phyloP scores from a whole-genome alignment of 192 early-diverging fungal species.

The Backusella psychrophila region DNA sequence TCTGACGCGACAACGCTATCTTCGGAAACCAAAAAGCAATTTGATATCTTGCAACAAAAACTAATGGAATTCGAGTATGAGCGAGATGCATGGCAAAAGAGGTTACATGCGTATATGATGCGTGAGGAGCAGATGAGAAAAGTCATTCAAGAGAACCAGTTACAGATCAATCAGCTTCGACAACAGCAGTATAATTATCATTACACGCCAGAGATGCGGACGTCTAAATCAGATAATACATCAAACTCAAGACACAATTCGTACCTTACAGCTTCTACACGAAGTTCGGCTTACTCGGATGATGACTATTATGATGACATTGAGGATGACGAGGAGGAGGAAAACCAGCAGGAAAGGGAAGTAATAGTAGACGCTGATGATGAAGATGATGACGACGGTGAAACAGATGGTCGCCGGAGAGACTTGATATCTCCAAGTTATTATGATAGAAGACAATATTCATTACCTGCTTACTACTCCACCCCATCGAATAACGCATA shows the following conservation, averaged over 20 bases:
- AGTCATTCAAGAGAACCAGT: neutral
- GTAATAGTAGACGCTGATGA: neutral
- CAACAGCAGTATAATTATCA: neutral
- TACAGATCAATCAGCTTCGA: slow-evolving; percentile 4
- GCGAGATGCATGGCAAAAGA: slow-evolving; percentile 3
- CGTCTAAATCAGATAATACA: neutral
- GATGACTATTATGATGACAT: neutral
- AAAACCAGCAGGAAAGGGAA: neutral
- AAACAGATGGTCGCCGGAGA: neutral
- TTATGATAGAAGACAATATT: neutral
- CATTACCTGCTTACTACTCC: neutral
- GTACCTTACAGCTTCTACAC: neutral
- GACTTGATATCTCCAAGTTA: neutral
- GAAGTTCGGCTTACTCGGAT: neutral
- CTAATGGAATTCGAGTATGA: slow-evolving; percentile 1
- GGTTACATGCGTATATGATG: neutral
- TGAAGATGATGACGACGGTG: neutral
- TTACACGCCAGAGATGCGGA: neutral
- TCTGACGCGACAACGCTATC: neutral
- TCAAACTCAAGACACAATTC: neutral
- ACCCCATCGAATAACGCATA: neutral
- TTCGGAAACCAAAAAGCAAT: neutral
- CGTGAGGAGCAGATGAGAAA: slow-evolving; percentile 11
- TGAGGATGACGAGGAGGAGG: neutral
- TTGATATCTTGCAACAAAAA: slow-evolving; percentile 1